Base-by-base conservation (phyloP, 1,284 basidiomycete species). In the Apiotrichum laibachii region DNA sequence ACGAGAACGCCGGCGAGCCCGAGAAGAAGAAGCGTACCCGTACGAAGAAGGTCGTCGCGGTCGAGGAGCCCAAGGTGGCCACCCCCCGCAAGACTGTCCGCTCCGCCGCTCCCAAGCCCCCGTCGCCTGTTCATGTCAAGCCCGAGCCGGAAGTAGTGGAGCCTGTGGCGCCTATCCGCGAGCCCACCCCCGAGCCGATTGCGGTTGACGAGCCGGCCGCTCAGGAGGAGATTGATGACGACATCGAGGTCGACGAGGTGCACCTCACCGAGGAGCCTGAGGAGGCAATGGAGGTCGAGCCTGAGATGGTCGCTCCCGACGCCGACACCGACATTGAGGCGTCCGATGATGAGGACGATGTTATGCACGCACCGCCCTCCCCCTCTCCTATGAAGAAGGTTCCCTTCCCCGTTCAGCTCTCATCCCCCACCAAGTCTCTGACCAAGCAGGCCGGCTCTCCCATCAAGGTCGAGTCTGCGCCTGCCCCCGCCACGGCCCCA, bases 21-120 rank as follows among this genome's bases (percentile, higher is more conserved):
- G 48, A 49, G 15, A 49, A 49, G 34, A 55, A 56, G 47, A 63
- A 63, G 61, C 62, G 58, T 22, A 53, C 50, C 1, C 31, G 62
- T 19, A 51, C 61, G 18, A 63, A 63, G 61, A 63, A 63, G 54
- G 48, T 44, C 10, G 60, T 45, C 33, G 44, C 37, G 2, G 19
- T 50, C 8, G 37, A 39, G 12, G 49, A 50, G 19, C 22, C 49
- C 37, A 50, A 43, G 47, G 35, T n/a, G 43, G 0, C 48, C 34
- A 50, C 48, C 37, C 13, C 10, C 51, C 19, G 47, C 50, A 39
- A 26, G 37, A 8, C 49, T 2, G 19, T 50, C 15, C n/a, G 49
- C 5, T 50, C 49, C 2, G 42, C 58, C 16, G 34, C 51, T 7
- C 53, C 55, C 35, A 56, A 53, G 37, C 15, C 50, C 6, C 44